Evolutionary conservation across 768 basidiomycete genomes (phyloP).

Genomic region (Gelatoporia subvermispora): DNA sequence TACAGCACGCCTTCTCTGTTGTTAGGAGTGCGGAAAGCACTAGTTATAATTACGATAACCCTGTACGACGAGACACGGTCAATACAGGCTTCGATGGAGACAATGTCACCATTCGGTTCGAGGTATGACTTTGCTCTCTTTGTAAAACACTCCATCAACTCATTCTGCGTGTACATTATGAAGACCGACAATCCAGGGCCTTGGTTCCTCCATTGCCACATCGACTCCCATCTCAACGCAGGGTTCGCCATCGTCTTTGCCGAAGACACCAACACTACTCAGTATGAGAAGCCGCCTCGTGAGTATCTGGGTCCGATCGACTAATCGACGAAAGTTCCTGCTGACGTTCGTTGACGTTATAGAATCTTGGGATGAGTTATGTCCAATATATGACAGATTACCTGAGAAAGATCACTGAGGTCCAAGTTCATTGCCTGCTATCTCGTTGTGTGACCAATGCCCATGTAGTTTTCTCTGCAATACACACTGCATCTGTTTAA

Average conservation of each 20-base stretch:
- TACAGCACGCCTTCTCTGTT: slow-evolving; percentile 41
- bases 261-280: slow-evolving; percentile 6
- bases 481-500: no score
- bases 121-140: not conserved
- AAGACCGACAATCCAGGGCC: slow-evolving; percentile 15
- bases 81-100: slow-evolving; percentile 26
- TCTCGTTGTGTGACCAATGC: no score
- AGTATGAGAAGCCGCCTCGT: slow-evolving; percentile 8
- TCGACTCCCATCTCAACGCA: slow-evolving; percentile 11
- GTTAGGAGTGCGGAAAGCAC: slow-evolving; percentile 36
- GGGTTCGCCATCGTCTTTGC: slow-evolving; percentile 14
- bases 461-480: no score
- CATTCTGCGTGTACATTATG: not conserved
- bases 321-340: not conserved
- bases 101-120: slow-evolving; percentile 44
- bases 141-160: not conserved
- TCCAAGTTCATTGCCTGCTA: no score
- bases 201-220: slow-evolving; percentile 16
- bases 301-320: not conserved
- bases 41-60: slow-evolving; percentile 45
- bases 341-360: not conserved
- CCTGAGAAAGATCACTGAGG: not conserved
- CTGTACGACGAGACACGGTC: slow-evolving; percentile 39
- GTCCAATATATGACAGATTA: slow-evolving; percentile 8
- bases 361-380: slow-evolving; percentile 2